These are phyloP conservation scores for Exophiala lecanii-corni DNA, from an alignment of 2,329 filamentous ascomycete genomes.

Conservation along the genomic window DNA sequence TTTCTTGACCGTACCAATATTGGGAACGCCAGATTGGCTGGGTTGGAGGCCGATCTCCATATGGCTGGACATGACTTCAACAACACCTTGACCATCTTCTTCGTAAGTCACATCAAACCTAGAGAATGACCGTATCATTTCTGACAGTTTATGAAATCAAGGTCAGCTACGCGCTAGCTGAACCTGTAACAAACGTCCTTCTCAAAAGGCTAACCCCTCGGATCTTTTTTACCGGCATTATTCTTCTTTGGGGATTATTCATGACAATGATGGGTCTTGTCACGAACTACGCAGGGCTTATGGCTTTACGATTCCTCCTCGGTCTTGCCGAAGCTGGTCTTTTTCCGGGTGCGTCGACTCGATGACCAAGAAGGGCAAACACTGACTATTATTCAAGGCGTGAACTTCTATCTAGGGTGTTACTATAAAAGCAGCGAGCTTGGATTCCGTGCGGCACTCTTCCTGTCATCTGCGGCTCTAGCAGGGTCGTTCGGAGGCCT, in stretches of 20 bases:
- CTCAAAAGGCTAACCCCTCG: slow-evolving; percentile 69
- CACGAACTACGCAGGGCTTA: slow-evolving; percentile 39
- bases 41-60: slow-evolving; percentile 27
- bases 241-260: slow-evolving; percentile 52
- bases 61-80: slow-evolving; percentile 25
- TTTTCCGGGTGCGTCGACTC: slow-evolving; percentile 48
- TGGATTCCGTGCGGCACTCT: slow-evolving; percentile 54
- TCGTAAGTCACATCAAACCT: slow-evolving; percentile 52
- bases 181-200: slow-evolving; percentile 69
- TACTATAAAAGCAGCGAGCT: slow-evolving; percentile 55
- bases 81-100: slow-evolving; percentile 62
- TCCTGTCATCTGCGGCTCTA: slow-evolving; percentile 52
- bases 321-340: slow-evolving; percentile 49
- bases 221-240: slow-evolving; percentile 74
- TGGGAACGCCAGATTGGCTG: slow-evolving; percentile 33
- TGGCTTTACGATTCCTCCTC: slow-evolving; percentile 45
- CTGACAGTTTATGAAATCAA: slow-evolving; percentile 58
- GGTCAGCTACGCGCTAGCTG: slow-evolving; percentile 74
- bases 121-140: slow-evolving; percentile 45
- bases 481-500: slow-evolving; percentile 52
- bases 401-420: slow-evolving; percentile 43
- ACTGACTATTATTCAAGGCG: slow-evolving; percentile 1
- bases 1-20: slow-evolving; percentile 35
- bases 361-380: too few relatives aligned
- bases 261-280: slow-evolving; percentile 17